Conservation (phyloP, 495 filamentous ascomycete genomes). For the Neurospora pannonica region DNA sequence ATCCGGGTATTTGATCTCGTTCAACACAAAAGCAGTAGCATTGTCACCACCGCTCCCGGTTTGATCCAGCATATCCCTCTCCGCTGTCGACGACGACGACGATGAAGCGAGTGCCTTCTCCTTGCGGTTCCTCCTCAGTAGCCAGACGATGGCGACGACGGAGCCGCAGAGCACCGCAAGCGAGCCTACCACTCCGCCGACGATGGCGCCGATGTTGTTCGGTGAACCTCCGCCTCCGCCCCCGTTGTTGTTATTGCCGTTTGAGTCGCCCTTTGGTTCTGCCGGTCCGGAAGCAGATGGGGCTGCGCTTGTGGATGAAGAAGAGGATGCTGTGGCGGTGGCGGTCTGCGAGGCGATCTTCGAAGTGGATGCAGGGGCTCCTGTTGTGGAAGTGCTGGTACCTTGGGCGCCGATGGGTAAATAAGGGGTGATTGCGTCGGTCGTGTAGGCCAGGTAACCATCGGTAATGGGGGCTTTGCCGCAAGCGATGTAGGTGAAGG, state of each 20-base stretch:
- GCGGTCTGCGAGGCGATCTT: neutral
- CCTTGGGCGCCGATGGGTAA: neutral
- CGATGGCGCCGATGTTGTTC: neutral
- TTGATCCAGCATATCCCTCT: neutral
- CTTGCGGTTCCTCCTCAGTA: neutral
- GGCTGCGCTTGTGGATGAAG: neutral
- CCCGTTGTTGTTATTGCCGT: neutral
- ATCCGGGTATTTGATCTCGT: neutral
- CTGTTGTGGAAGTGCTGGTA: neutral
- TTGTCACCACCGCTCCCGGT: neutral
- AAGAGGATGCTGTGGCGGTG: neutral
- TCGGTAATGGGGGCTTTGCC: conserved; percentile 4
- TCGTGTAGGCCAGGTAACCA: conserved; percentile 5
- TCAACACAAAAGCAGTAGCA: neutral
- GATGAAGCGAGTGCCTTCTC: neutral
- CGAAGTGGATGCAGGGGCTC: neutral
- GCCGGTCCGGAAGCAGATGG: neutral
- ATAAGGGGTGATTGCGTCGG: neutral
- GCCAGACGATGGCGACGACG: neutral
- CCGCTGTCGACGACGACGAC: neutral
- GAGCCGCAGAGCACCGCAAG: neutral
- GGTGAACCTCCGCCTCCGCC: too few species aligned
- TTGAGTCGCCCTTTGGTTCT: neutral
- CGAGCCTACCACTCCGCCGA: neutral
- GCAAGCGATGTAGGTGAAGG: conserved; percentile 13